These are phyloP conservation scores for Carpinus viminea DNA, from an alignment of 306 rosid species.

Conservation along the genomic window DNA sequence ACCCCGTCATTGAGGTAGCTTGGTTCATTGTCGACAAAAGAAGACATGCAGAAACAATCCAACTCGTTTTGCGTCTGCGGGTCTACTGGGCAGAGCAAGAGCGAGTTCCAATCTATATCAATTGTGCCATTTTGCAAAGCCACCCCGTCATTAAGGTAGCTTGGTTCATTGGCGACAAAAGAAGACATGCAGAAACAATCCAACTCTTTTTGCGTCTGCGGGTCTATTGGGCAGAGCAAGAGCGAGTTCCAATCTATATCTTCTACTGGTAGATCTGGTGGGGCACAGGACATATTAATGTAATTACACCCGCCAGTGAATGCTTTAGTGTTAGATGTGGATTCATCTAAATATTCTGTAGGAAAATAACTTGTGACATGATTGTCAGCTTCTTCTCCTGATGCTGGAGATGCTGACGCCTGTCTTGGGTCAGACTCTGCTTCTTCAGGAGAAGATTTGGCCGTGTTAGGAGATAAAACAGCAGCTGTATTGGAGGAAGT, in stretches of 20 bases:
- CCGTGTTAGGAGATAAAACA: conserved; percentile 41
- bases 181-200: conserved; percentile 6
- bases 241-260: conserved; percentile 27
- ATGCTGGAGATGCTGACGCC: conserved; percentile 45
- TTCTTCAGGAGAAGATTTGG: conserved; percentile 57
- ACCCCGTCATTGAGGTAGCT: conserved; percentile 23
- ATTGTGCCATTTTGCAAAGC: neutral
- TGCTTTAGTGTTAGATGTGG: conserved; percentile 1
- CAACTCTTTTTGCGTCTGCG: too few relatives aligned
- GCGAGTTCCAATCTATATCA: conserved; percentile 25
- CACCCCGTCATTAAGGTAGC: conserved; percentile 20
- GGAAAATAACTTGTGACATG: neutral
- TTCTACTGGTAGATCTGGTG: neutral
- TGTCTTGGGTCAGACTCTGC: conserved; percentile 38
- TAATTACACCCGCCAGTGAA: conserved; percentile 31
- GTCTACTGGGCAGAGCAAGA: conserved; percentile 44
- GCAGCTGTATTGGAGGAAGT: neutral
- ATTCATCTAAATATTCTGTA: conserved; percentile 42
- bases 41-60: conserved; percentile 4
- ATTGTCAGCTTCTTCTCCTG: conserved; percentile 17
- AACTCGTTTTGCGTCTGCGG: too few relatives aligned
- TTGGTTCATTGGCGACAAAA: conserved; percentile 4
- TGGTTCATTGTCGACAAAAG: neutral
- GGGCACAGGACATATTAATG: conserved; percentile 12
- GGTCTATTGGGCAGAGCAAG: conserved; percentile 41